Evolutionary conservation across 805 yeast genomes (phyloP).

Genomic region (Candida rishiriensis): DNA sequence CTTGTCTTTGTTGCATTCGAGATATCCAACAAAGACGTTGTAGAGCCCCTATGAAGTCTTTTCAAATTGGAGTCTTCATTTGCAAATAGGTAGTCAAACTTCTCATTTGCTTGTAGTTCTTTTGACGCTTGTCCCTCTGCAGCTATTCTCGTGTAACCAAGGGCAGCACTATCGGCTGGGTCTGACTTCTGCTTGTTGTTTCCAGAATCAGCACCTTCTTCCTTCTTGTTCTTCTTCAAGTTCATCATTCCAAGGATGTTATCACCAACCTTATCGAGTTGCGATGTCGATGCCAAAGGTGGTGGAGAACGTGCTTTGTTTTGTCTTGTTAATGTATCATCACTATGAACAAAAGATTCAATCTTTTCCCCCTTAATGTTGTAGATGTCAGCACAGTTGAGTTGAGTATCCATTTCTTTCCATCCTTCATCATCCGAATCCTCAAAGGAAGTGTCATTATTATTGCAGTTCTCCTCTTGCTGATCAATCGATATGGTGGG

Average conservation of each 20-base stretch:
- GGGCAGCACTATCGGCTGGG: conserved; percentile 40
- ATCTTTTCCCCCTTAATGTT: conserved; percentile 73
- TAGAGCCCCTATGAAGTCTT: conserved; percentile 20
- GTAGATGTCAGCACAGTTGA: conserved; percentile 65
- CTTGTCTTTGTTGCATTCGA: conserved; percentile 19
- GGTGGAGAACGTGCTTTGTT: conserved; percentile 1
- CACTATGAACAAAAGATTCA: conserved; percentile 31
- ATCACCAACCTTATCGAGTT: too few relatives aligned
- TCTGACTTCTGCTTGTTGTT: conserved; percentile 6
- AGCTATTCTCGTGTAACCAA: conserved; percentile 85
- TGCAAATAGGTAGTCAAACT: conserved; percentile 49
- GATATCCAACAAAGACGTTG: conserved; percentile 7
- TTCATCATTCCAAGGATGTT: conserved; percentile 3
- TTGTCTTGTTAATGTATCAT: conserved; percentile 16
- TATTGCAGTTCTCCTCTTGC: neutral
- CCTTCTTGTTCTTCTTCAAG: conserved; percentile 2
- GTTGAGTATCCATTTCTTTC: conserved; percentile 83
- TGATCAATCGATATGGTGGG: neutral
- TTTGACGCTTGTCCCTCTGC: conserved; percentile 81
- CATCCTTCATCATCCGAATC: conserved; percentile 51
- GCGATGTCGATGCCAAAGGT: too few relatives aligned
- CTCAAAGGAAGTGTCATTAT: conserved; percentile 6
- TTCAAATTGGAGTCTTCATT: conserved; percentile 30
- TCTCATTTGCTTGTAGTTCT: conserved; percentile 46
- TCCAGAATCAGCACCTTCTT: too few relatives aligned